Base-by-base conservation (phyloP, 1,284 basidiomycete genomes). In the Ganoderma resinaceum region DNA sequence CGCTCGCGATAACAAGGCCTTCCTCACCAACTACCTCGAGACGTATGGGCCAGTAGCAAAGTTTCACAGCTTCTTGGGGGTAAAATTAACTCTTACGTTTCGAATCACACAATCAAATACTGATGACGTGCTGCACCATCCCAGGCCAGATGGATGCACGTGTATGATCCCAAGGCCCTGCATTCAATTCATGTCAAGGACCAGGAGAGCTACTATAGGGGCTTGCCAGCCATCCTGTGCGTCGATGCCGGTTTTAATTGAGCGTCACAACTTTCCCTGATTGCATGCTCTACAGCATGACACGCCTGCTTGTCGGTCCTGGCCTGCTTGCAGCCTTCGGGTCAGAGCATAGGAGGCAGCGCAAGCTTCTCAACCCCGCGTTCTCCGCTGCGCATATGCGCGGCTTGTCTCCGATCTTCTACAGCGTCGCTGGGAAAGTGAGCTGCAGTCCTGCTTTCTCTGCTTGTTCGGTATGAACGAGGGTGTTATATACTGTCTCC, bases 131-230 rank as follows among this genome's bases (percentile, higher is more conserved):
- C 1, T 31, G 26, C 12, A 11, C 40, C n/a, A n/a, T n/a, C 11
- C 31, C 23, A 66, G 61, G 37, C 29, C 20, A 37, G 29, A 20
- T 31, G 37, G 53, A 26, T 68, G 4, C 52, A 55, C 31, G 42
- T 65, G 4, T 65, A 42, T 20, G 63, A 65, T 20, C 63, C 60
- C 3, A 29, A 55, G 35, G 63, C 67, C 1, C 49, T 65, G 3
- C 59, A 68, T 26, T 43, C 31, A 14, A 33, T 68, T 18, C 35
- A 58, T 20, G 60, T 68, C 8, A 68, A 58, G 37, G 55, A 58
- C 33, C 55, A 58, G 33, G 55, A 58, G 16, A 58, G 31, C 55
- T 58, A 37, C 55, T 6, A 31, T n/a, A 58, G 31, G 33, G 55
- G 33, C 18, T 16, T 12, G 8, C 31, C n/a, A 11, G 5, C 33